A percentile compares a stretch with the other conserved stretches of the same genome.
Conservation (phyloP, 2,329 filamentous ascomycete genomes). For the Diatrype stigma region DNA sequence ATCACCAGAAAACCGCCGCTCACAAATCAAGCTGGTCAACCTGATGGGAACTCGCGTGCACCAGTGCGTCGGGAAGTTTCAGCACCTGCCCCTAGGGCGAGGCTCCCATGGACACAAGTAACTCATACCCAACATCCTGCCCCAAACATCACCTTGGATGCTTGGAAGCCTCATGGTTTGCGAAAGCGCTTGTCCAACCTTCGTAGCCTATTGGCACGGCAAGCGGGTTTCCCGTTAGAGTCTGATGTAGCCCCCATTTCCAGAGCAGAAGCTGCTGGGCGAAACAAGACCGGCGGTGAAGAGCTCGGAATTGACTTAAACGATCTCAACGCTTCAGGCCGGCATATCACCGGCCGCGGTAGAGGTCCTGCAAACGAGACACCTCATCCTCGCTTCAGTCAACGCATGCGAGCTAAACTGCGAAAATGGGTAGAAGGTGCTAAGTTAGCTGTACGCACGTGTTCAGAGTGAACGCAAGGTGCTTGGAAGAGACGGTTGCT, state of each 20-base stretch:
- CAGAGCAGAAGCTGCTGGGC: background rate
- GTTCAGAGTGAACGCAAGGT: background rate
- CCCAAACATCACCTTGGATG: conserved; percentile 3
- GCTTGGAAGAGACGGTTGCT: background rate
- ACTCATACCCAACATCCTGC: conserved; percentile 5
- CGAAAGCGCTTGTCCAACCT: conserved; percentile 23
- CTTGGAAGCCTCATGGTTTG: conserved; percentile 14
- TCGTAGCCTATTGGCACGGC: conserved; percentile 15
- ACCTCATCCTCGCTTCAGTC: background rate
- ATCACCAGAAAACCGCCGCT: conserved; percentile 11
- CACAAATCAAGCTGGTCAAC: background rate
- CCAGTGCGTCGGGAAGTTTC: background rate
- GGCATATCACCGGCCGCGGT: background rate
- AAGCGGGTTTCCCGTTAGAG: background rate
- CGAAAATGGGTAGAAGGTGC: background rate
- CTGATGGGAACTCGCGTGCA: background rate
- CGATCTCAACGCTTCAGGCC: background rate
- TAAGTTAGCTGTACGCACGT: background rate
- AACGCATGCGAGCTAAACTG: background rate
- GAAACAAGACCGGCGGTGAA: background rate
- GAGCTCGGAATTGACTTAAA: background rate
- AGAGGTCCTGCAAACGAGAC: background rate
- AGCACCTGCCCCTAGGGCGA: conserved; percentile 3
- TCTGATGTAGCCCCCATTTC: background rate
- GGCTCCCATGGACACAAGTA: conserved; percentile 1